These are phyloP conservation scores for Mycotypha africana DNA, from an alignment of 371 early-diverging fungal genomes.

Conservation along the genomic window DNA sequence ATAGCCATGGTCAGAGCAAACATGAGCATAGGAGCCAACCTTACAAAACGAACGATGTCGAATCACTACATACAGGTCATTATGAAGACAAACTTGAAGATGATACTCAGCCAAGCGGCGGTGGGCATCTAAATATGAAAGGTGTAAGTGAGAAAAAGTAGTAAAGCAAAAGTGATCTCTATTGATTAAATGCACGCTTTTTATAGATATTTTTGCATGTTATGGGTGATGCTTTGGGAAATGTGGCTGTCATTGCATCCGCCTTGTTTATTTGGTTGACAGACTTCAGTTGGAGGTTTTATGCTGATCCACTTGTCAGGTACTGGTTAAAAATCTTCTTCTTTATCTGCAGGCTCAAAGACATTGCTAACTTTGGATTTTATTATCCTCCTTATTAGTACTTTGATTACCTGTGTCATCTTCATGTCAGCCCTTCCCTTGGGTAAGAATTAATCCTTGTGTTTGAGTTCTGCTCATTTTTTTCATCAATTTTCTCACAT, in stretches of 20 bases:
- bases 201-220: constrained; percentile 84
- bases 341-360: constrained; percentile 18
- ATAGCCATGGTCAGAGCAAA: constrained; percentile 16
- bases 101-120: background rate
- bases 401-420: constrained; percentile 34
- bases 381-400: constrained; percentile 15
- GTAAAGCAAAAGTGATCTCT: background rate
- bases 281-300: constrained; percentile 60
- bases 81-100: background rate
- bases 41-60: constrained; percentile 30
- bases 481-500: background rate
- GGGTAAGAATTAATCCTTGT: constrained; percentile 22
- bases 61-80: too few species aligned
- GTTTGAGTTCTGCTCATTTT: too few species aligned
- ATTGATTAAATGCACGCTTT: too few species aligned
- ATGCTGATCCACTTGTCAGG: constrained; percentile 72
- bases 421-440: constrained; percentile 33
- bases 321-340: constrained; percentile 15
- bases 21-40: too few species aligned
- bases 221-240: constrained; percentile 92
- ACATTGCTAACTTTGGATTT: background rate
- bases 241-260: constrained; percentile 85
- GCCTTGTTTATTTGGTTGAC: constrained; percentile 79
- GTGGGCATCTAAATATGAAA: constrained; percentile 78
- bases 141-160: constrained; percentile 42